These are phyloP conservation scores for Furcasterigmium sp. DNA, from an alignment of 2,329 filamentous ascomycete genomes.

Conservation along the genomic window DNA sequence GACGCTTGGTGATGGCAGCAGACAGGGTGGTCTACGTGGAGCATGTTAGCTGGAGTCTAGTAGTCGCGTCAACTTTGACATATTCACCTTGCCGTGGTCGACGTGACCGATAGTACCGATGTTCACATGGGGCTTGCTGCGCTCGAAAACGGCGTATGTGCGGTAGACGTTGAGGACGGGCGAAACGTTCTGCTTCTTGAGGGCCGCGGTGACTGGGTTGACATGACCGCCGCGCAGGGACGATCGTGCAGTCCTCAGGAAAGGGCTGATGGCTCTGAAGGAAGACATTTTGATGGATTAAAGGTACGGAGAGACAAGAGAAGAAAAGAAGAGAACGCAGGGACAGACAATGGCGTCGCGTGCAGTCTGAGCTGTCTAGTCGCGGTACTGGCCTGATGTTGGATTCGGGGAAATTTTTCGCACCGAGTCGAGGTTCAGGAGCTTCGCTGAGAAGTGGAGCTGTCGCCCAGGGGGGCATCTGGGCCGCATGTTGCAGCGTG, in stretches of 20 bases:
- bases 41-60: slow-evolving; percentile 11
- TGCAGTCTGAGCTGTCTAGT: neutral
- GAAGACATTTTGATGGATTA: slow-evolving; percentile 62
- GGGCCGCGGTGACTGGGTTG: slow-evolving; percentile 71
- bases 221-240: slow-evolving; percentile 64
- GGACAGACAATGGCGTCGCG: slow-evolving; percentile 6
- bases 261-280: slow-evolving; percentile 70
- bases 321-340: slow-evolving; percentile 12
- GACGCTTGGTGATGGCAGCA: slow-evolving; percentile 97
- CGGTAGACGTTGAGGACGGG: slow-evolving; percentile 62
- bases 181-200: slow-evolving; percentile 57
- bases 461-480: neutral
- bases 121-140: slow-evolving; percentile 96
- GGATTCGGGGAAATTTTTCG: slow-evolving; percentile 4
- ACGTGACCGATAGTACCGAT: slow-evolving; percentile 99
- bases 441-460: neutral
- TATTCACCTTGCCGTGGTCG: slow-evolving; percentile 91
- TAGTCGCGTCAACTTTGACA: neutral
- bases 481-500: too few relatives aligned
- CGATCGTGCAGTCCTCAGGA: slow-evolving; percentile 75
- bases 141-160: slow-evolving; percentile 69
- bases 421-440: neutral
- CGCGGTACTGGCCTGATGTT: slow-evolving; percentile 2
- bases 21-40: slow-evolving; percentile 81
- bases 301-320: slow-evolving; percentile 19